Conservation (phyloP, 768 basidiomycete species). For the Mycena sanguinolenta region DNA sequence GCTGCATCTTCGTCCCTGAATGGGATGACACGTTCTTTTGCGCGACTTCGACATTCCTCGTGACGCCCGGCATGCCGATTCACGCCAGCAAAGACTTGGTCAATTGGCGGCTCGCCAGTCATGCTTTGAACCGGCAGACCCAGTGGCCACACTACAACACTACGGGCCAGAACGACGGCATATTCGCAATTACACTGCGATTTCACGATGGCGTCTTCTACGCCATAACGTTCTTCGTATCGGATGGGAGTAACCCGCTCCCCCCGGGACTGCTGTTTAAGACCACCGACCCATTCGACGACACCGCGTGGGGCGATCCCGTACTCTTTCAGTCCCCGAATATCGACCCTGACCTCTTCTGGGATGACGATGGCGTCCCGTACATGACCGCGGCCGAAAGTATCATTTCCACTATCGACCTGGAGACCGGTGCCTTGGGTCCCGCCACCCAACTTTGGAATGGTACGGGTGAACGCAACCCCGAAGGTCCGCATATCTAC, state of each 20-base stretch:
- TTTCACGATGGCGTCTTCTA: constrained; percentile 30
- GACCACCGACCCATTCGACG: constrained; percentile 30
- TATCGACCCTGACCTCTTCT: constrained; percentile 35
- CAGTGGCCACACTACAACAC: constrained; percentile 34
- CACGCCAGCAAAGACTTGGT: constrained; percentile 42
- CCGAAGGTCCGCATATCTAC: constrained; percentile 28
- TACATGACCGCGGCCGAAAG: constrained; percentile 42
- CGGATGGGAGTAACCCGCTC: constrained; percentile 28
- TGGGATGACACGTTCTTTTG: constrained; percentile 44
- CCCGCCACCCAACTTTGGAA: constrained; percentile 26
- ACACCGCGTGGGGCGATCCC: constrained; percentile 27
- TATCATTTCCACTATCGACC: constrained; percentile 38
- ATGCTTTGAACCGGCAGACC: constrained; percentile 25
- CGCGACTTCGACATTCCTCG: constrained; percentile 45
- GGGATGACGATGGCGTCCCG: constrained; percentile 30
- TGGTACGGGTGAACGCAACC: constrained; percentile 25
- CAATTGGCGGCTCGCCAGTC: constrained; percentile 42
- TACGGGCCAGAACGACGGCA: constrained; percentile 29
- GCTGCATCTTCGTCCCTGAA: constrained; percentile 40
- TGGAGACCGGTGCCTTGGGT: constrained; percentile 34
- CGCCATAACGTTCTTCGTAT: constrained; percentile 32
- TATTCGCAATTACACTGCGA: constrained; percentile 32
- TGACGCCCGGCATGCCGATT: constrained; percentile 44
- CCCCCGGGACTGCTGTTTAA: constrained; percentile 31
- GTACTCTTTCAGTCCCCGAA: constrained; percentile 18